Conservation (phyloP, 179 eudicot species). For the Silene noctiflora region DNA sequence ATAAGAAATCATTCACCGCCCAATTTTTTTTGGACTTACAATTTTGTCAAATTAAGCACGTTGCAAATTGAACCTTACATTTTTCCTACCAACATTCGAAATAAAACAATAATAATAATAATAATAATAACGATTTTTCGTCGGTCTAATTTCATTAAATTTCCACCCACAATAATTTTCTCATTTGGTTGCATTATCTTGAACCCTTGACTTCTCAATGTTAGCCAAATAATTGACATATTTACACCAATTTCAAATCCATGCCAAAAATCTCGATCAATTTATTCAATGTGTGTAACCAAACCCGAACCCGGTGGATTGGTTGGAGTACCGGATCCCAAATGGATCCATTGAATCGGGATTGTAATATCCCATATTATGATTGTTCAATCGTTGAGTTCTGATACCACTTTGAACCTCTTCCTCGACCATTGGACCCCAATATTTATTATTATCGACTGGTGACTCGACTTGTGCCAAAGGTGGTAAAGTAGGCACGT, state of each 20-base stretch:
- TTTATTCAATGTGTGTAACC: conserved; percentile 22
- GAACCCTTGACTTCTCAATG: conserved; percentile 1
- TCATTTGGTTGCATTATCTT: background rate
- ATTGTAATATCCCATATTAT: conserved; percentile 9
- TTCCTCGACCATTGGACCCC: conserved; percentile 25
- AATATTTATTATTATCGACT: conserved; percentile 17
- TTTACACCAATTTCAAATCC: conserved; percentile 23
- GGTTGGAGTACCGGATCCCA: conserved; percentile 41
- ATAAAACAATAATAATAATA: conserved; percentile 25
- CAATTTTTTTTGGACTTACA: conserved; percentile 1
- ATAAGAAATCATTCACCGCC: conserved; percentile 12
- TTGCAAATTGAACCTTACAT: conserved; percentile 26
- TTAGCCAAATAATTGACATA: conserved; percentile 28
- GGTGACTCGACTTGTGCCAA: conserved; percentile 34
- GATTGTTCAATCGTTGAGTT: conserved; percentile 24
- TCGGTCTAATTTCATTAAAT: background rate
- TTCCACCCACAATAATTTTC: background rate
- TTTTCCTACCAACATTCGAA: background rate
- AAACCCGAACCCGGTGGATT: conserved; percentile 34
- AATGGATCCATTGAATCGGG: conserved; percentile 43
- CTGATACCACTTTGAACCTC: conserved; percentile 35
- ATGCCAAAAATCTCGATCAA: conserved; percentile 9
- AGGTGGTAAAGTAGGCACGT: conserved; percentile 37
- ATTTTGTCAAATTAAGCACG: conserved; percentile 13
- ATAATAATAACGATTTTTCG: background rate